phyloP scores from a whole-genome alignment of 805 yeast genomes.

The Kuraishia borneana region DNA sequence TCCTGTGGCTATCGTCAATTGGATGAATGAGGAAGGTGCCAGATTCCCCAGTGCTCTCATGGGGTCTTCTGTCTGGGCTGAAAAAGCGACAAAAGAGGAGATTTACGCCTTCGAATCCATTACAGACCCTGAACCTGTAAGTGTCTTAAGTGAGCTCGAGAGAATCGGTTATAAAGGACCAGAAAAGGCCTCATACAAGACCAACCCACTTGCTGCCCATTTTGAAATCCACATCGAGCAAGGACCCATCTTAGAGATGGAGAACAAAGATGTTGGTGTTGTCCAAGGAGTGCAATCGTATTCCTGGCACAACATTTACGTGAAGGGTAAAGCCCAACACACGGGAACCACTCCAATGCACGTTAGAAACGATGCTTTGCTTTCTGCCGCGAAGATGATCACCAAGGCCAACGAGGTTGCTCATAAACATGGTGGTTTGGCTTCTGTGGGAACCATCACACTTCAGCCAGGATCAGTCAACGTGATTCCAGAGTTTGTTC shows the following conservation, averaged over 20 bases:
- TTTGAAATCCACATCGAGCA: constrained; percentile 72
- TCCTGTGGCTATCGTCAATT: constrained; percentile 53
- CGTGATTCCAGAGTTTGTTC: constrained; percentile 53
- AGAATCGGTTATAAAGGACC: constrained; percentile 56
- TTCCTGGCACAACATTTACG: constrained; percentile 46
- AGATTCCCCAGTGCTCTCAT: constrained; percentile 60
- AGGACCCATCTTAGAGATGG: constrained; percentile 58
- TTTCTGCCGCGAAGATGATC: constrained; percentile 48
- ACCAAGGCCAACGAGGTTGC: constrained; percentile 47
- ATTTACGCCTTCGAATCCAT: constrained; percentile 43
- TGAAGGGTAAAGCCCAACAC: constrained; percentile 56
- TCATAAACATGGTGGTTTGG: constrained; percentile 35
- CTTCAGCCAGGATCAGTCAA: constrained; percentile 53
- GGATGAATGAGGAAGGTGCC: constrained; percentile 79
- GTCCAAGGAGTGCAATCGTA: constrained; percentile 61
- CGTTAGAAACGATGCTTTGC: constrained; percentile 49
- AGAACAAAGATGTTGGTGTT: constrained; percentile 46
- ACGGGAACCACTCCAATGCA: constrained; percentile 66
- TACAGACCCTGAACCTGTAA: constrained; percentile 34
- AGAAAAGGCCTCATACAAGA: constrained; percentile 31
- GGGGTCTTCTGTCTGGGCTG: constrained; percentile 63
- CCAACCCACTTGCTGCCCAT: constrained; percentile 52
- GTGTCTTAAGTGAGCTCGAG: constrained; percentile 41
- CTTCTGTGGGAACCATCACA: constrained; percentile 46
- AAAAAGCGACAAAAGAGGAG: constrained; percentile 29